Conservation (phyloP, 257 asterid genomes). For the Ajuga chamaepitys region DNA sequence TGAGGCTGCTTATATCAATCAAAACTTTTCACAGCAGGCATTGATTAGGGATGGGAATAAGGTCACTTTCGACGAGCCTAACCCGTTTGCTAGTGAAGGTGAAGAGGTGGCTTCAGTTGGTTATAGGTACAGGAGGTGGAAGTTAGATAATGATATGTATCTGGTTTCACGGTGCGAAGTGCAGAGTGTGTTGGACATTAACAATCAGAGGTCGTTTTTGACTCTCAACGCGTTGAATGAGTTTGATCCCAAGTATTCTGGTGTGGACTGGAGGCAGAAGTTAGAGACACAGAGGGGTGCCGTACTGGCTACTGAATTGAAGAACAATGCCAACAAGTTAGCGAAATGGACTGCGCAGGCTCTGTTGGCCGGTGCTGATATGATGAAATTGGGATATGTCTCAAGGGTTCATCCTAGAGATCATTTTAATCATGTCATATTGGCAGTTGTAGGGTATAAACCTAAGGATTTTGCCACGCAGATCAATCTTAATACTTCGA, state of each 20-base stretch:
- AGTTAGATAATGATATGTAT: constrained; percentile 70
- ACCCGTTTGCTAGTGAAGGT: constrained; percentile 89
- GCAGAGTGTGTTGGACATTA: constrained; percentile 76
- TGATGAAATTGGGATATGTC: constrained; percentile 95
- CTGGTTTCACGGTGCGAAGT: constrained; percentile 89
- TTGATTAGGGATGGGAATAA: constrained; percentile 78
- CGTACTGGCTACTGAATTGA: constrained; percentile 90
- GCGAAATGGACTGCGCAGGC: constrained; percentile 99
- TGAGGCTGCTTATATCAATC: constrained; percentile 92
- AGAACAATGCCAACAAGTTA: constrained; percentile 86
- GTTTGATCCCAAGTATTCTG: constrained; percentile 91
- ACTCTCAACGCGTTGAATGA: constrained; percentile 86
- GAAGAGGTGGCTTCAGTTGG: constrained; percentile 96
- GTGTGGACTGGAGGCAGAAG: constrained; percentile 98
- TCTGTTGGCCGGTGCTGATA: constrained; percentile 85
- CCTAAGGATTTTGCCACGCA: constrained; percentile 84
- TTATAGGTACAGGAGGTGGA: constrained; percentile 97
- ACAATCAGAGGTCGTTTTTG: constrained; percentile 72
- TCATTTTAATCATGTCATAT: constrained; percentile 79
- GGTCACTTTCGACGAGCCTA: constrained; percentile 80
- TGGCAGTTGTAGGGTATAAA: constrained; percentile 96
- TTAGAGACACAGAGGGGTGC: constrained; percentile 98
- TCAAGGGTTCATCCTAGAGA: constrained; percentile 98
- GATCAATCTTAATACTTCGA: constrained; percentile 79
- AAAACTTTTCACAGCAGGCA: constrained; percentile 93